Evolutionary conservation across 176 grass and related monocot genomes (phyloP).

Genomic region (Typha latifolia): DNA sequence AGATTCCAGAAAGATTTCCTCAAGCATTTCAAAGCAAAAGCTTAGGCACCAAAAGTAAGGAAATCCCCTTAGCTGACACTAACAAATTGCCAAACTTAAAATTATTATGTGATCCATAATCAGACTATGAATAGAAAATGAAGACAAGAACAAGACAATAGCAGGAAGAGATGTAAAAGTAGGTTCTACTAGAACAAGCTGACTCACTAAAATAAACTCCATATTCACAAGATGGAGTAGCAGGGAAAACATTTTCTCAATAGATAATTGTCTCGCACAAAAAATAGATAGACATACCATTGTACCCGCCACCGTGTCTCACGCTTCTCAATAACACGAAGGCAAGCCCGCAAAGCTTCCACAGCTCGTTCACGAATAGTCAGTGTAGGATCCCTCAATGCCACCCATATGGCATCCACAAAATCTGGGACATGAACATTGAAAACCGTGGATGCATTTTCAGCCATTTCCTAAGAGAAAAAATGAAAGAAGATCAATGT

Average conservation of each 20-base stretch:
- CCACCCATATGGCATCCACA: constrained; percentile 98
- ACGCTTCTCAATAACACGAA: constrained; percentile 92
- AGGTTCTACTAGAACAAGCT: too few relatives aligned
- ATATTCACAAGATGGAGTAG: too few relatives aligned
- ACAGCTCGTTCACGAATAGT: constrained; percentile 82
- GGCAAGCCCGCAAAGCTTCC: constrained; percentile 87
- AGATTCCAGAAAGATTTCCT: too few relatives aligned
- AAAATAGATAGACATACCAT: constrained; percentile 40
- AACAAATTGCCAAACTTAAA: too few relatives aligned
- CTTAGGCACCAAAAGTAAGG: too few relatives aligned
- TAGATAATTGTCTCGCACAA: neutral
- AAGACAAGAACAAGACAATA: too few relatives aligned
- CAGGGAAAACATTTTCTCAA: neutral
- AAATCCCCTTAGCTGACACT: too few relatives aligned
- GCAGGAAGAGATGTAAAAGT: too few relatives aligned
- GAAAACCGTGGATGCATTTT: constrained; percentile 96
- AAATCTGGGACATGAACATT: constrained; percentile 99
- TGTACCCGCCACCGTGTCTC: constrained; percentile 99
- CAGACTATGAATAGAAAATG: too few relatives aligned
- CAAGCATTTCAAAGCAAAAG: too few relatives aligned
- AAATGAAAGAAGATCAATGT: constrained; percentile 7
- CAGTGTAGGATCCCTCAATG: constrained; percentile 72
- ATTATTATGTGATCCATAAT: too few relatives aligned
- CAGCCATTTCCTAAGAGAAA: constrained; percentile 79
- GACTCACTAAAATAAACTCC: too few relatives aligned